phyloP scores from a whole-genome alignment of 441 rosid species.

The Croton laevigatus region DNA sequence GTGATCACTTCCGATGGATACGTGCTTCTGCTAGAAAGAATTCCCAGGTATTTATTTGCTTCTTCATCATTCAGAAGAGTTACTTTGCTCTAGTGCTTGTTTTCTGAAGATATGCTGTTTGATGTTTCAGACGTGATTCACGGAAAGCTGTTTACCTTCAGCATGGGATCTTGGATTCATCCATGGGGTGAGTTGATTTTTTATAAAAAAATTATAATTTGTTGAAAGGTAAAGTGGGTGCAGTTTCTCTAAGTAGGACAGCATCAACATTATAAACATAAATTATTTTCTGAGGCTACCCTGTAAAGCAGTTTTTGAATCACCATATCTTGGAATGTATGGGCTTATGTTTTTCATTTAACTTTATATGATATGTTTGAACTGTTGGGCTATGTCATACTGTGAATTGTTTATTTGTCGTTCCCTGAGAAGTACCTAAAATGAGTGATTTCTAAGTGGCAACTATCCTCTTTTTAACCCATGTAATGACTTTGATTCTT shows the following conservation, averaged over 20 bases:
- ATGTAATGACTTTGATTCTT: too few relatives aligned
- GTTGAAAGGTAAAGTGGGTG: background rate
- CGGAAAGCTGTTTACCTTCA: constrained; percentile 86
- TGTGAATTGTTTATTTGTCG: too few relatives aligned
- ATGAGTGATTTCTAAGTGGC: background rate
- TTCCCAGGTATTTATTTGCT: constrained; percentile 63
- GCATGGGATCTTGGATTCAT: constrained; percentile 92
- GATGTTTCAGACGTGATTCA: constrained; percentile 74
- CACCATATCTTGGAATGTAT: background rate
- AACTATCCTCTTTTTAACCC: background rate
- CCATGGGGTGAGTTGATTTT: constrained; percentile 78
- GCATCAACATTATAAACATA: background rate
- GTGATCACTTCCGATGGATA: constrained; percentile 93
- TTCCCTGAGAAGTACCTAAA: background rate
- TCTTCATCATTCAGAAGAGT: constrained; percentile 17
- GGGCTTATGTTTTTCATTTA: background rate
- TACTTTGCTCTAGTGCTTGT: constrained; percentile 18
- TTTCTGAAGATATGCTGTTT: constrained; percentile 28
- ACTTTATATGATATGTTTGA: background rate
- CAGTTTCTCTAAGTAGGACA: background rate
- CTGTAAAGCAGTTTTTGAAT: background rate
- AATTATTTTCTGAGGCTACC: background rate
- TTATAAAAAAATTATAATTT: background rate
- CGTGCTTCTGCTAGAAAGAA: constrained; percentile 91
- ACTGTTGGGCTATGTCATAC: background rate